These are phyloP conservation scores for Pezicula radicicola DNA, from an alignment of 2,329 filamentous ascomycete species.

Conservation along the genomic window DNA sequence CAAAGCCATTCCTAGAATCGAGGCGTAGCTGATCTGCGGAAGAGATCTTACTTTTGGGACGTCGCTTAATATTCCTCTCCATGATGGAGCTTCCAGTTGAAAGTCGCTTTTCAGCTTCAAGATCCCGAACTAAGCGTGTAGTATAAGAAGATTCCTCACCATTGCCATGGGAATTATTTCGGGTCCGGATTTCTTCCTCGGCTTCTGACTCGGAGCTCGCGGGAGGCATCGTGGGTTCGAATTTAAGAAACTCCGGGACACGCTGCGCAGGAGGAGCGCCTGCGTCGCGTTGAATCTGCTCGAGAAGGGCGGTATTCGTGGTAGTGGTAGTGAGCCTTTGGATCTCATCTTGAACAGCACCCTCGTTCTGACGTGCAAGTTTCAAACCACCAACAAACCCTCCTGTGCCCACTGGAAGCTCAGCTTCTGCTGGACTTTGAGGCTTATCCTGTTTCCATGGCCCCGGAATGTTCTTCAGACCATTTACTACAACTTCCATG, in stretches of 20 bases:
- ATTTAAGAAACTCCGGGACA: constrained; percentile 1
- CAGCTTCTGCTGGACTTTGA: constrained; percentile 2
- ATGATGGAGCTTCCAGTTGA: constrained; percentile 11
- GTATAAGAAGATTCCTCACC: constrained; percentile 2
- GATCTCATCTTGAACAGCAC: constrained; percentile 13
- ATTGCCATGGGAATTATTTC: constrained; percentile 5
- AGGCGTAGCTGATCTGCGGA: constrained; percentile 5
- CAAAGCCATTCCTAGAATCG: neutral
- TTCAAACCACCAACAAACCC: constrained; percentile 29
- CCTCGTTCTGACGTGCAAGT: constrained; percentile 21
- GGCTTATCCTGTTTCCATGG: constrained; percentile 10
- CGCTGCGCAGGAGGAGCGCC: neutral
- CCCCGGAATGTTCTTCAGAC: constrained; percentile 10
- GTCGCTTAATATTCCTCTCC: constrained; percentile 13
- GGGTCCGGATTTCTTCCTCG: neutral
- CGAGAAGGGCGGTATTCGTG: neutral
- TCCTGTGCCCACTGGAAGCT: constrained; percentile 1
- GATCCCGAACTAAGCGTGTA: neutral
- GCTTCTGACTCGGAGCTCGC: neutral
- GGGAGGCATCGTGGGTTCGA: neutral
- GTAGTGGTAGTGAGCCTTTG: constrained; percentile 5
- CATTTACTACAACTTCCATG: constrained; percentile 19
- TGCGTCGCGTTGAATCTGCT: constrained; percentile 1
- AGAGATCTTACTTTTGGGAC: constrained; percentile 4
- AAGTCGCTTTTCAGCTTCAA: neutral